phyloP scores from a whole-genome alignment of 2,329 filamentous ascomycete species.

The Cladorrhinum sp. region DNA sequence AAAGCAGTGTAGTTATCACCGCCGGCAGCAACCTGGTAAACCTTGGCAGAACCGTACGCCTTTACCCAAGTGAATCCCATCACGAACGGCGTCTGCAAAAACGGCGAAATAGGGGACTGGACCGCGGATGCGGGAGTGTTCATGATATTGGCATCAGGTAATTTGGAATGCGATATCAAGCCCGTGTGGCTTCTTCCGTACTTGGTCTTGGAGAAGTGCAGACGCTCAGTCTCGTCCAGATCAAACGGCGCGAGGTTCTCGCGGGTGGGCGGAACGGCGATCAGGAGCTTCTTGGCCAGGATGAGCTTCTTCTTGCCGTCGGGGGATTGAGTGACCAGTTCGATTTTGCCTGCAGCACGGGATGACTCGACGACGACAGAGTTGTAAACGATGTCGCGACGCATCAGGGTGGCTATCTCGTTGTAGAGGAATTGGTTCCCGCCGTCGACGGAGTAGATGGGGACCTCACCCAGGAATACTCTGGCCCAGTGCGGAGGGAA shows the following conservation, averaged over 20 bases:
- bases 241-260: slow-evolving; percentile 33
- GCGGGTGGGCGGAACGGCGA: slow-evolving; percentile 35
- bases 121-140: slow-evolving; percentile 6
- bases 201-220: slow-evolving; percentile 15
- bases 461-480: slow-evolving; percentile 6
- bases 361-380: slow-evolving; percentile 13
- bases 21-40: not conserved
- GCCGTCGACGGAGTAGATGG: slow-evolving; percentile 9
- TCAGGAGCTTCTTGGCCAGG: slow-evolving; percentile 33
- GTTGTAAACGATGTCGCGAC: slow-evolving; percentile 6
- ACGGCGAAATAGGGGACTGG: slow-evolving; percentile 6
- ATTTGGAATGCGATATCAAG: slow-evolving; percentile 21
- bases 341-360: not conserved
- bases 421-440: slow-evolving; percentile 15
- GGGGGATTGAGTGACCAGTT: not conserved
- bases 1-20: slow-evolving; percentile 1
- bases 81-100: slow-evolving; percentile 20
- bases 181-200: slow-evolving; percentile 23
- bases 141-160: slow-evolving; percentile 16
- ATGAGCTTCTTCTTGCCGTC: slow-evolving; percentile 25
- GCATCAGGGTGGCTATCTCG: slow-evolving; percentile 4
- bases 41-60: not conserved
- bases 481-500: slow-evolving; percentile 10
- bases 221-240: slow-evolving; percentile 25
- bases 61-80: slow-evolving; percentile 13